Conservation (phyloP, 257 asterid genomes). For the Vinca minor region DNA sequence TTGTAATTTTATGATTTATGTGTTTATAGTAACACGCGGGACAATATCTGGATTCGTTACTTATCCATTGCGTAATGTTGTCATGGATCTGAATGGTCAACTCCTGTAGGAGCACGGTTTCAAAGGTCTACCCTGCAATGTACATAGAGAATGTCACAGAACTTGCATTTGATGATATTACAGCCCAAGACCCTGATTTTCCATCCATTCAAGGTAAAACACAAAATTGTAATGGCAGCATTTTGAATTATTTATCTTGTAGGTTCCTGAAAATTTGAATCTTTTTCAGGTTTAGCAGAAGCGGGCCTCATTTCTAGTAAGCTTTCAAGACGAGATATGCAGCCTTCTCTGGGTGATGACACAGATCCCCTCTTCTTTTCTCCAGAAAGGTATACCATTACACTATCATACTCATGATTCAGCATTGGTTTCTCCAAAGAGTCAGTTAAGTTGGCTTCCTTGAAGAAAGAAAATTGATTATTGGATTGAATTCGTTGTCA, state of each 20-base stretch:
- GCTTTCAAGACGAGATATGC: constrained; percentile 89
- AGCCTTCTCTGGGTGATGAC: constrained; percentile 54
- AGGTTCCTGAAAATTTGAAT: constrained; percentile 25
- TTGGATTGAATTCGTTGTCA: not conserved
- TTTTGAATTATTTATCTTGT: not conserved
- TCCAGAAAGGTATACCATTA: constrained; percentile 63
- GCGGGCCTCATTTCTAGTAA: constrained; percentile 98
- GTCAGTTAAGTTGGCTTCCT: not conserved
- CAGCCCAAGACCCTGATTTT: constrained; percentile 93
- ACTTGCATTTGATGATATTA: constrained; percentile 94
- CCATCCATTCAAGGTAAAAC: constrained; percentile 79
- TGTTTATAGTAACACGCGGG: not conserved
- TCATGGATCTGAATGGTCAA: constrained; percentile 5
- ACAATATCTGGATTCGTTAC: not conserved
- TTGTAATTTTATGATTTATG: constrained; percentile 6
- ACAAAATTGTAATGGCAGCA: constrained; percentile 3
- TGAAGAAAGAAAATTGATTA: not conserved
- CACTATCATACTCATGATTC: constrained; percentile 7
- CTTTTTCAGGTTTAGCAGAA: constrained; percentile 85
- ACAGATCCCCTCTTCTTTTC: constrained; percentile 55
- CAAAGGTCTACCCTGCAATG: constrained; percentile 99
- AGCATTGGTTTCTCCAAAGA: not conserved
- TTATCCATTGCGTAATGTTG: not conserved
- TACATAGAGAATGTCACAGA: constrained; percentile 86
- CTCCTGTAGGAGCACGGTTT: constrained; percentile 56